A percentile compares a stretch with the other conserved stretches of the same genome.
Evolutionary conservation across 208 protist species (phyloP).

Genomic region (Trypanosoma rangeli): DNA sequence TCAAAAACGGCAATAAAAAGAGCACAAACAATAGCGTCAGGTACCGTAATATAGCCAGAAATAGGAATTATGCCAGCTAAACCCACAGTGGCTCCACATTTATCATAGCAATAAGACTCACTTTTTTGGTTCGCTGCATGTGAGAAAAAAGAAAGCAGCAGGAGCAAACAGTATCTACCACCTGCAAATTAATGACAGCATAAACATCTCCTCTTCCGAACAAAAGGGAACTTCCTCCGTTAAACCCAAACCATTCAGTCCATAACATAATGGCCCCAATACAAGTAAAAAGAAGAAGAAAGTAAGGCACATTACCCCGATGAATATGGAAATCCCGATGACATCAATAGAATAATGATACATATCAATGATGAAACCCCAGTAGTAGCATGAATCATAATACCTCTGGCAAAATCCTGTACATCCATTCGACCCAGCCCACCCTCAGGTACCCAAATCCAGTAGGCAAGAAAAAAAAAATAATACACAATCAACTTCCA

Average conservation of each 20-base stretch:
- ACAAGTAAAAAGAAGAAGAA: constrained; percentile 35
- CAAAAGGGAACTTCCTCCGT: constrained; percentile 50
- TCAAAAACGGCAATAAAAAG: constrained; percentile 37
- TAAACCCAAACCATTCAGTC: constrained; percentile 82
- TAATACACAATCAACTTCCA: constrained; percentile 79
- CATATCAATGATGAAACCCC: constrained; percentile 44
- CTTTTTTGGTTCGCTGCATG: constrained; percentile 19
- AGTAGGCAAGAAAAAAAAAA: constrained; percentile 78
- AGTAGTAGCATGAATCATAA: constrained; percentile 70
- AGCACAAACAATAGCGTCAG: constrained; percentile 40
- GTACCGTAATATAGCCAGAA: constrained; percentile 50
- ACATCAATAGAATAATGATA: constrained; percentile 27
- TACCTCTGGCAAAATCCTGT: constrained; percentile 78
- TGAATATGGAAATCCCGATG: constrained; percentile 39
- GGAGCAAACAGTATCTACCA: constrained; percentile 31
- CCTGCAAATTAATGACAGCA: constrained; percentile 57
- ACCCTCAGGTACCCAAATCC: constrained; percentile 52
- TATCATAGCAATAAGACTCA: constrained; percentile 26
- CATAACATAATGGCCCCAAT: constrained; percentile 50
- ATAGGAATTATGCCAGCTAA: constrained; percentile 65
- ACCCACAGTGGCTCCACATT: constrained; percentile 63
- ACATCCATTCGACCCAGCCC: constrained; percentile 44
- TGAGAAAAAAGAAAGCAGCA: constrained; percentile 31
- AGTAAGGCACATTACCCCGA: constrained; percentile 40
- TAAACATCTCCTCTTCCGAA: constrained; percentile 30